Conservation (phyloP, 192 early-diverging fungal species). For the Pilaira anomala region DNA sequence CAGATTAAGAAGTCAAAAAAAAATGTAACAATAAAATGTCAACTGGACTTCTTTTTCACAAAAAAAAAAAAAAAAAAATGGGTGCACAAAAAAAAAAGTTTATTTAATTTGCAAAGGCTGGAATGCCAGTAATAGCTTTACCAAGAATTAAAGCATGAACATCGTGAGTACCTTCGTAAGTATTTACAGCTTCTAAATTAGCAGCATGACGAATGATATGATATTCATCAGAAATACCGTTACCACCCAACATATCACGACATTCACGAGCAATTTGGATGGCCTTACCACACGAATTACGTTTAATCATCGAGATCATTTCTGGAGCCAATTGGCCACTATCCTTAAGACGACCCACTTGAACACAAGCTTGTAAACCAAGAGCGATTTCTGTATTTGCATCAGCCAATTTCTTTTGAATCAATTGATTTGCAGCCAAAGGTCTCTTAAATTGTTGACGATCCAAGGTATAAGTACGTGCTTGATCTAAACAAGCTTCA, state of each 20-base stretch:
- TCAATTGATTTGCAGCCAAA: conserved; percentile 88
- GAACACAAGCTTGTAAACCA: conserved; percentile 83
- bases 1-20: too few relatives aligned
- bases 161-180: conserved; percentile 97
- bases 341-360: conserved; percentile 93
- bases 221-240: conserved; percentile 95
- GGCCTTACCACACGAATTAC: conserved; percentile 94
- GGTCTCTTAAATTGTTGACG: conserved; percentile 93
- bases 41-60: too few relatives aligned
- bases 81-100: too few relatives aligned
- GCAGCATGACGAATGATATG: conserved; percentile 92
- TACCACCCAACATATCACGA: conserved; percentile 94
- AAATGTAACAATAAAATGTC: too few relatives aligned
- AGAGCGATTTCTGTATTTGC: conserved; percentile 91
- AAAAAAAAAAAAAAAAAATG: too few relatives aligned
- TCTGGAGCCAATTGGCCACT: conserved; percentile 80
- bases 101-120: conserved; percentile 49
- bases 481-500: conserved; percentile 85
- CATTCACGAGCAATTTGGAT: conserved; percentile 86
- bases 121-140: conserved; percentile 89
- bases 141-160: conserved; percentile 93
- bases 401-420: conserved; percentile 96
- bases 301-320: conserved; percentile 95
- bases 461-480: conserved; percentile 86
- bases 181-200: conserved; percentile 92